Conservation (phyloP, 1,284 basidiomycete genomes). For the Malassezia obtusa region DNA sequence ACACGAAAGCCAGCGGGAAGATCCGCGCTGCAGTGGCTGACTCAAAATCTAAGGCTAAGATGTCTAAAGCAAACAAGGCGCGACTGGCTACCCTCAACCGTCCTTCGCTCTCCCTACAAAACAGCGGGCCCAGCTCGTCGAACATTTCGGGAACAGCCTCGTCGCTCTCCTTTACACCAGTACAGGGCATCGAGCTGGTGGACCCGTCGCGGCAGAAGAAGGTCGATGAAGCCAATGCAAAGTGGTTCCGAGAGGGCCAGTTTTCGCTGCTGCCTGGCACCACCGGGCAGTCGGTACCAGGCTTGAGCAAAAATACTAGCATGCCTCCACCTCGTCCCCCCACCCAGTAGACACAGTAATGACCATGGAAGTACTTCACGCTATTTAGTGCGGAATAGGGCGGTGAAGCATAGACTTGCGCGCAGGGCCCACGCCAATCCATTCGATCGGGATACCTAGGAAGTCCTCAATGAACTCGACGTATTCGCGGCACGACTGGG, state of each 20-base stretch:
- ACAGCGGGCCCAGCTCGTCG: constrained; percentile 46
- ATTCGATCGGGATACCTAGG: constrained; percentile 70
- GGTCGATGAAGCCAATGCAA: constrained; percentile 47
- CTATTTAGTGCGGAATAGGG: neutral
- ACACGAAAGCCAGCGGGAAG: constrained; percentile 67
- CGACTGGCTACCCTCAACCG: constrained; percentile 54
- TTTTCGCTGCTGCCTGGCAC: constrained; percentile 40
- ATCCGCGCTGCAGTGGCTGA: constrained; percentile 77
- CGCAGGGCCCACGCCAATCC: constrained; percentile 81
- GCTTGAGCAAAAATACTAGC: neutral
- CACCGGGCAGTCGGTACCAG: neutral
- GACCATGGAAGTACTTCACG: neutral
- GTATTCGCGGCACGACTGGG: constrained; percentile 76
- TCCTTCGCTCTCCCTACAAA: constrained; percentile 60
- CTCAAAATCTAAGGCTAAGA: constrained; percentile 79
- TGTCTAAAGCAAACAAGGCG: constrained; percentile 90
- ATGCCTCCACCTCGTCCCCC: constrained; percentile 7
- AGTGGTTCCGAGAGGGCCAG: constrained; percentile 49
- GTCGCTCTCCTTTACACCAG: constrained; percentile 84
- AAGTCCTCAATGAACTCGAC: constrained; percentile 77
- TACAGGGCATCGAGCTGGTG: constrained; percentile 60
- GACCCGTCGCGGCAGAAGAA: constrained; percentile 46
- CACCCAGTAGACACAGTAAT: too few relatives aligned
- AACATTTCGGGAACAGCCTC: constrained; percentile 71
- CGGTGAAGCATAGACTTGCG: constrained; percentile 64